These are phyloP conservation scores for Talaromyces proteolyticus DNA, from an alignment of 495 filamentous ascomycete genomes.

Conservation along the genomic window DNA sequence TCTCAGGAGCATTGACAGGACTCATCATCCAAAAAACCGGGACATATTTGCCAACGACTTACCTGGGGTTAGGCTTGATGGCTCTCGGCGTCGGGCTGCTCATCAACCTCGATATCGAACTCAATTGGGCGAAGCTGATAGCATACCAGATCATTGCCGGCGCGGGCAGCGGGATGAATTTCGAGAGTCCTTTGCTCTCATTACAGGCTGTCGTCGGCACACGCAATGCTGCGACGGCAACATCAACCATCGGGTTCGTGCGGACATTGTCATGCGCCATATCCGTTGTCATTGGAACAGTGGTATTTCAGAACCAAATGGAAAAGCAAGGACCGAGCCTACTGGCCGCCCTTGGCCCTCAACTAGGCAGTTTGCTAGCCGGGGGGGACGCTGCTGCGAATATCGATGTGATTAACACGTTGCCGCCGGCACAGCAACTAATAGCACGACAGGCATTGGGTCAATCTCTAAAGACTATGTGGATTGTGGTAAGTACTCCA, in stretches of 20 bases:
- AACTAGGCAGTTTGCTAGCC: constrained; percentile 19
- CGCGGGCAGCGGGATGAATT: constrained; percentile 59
- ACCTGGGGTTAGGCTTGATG: constrained; percentile 50
- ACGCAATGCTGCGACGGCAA: constrained; percentile 30
- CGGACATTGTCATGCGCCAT: constrained; percentile 31
- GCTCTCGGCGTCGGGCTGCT: constrained; percentile 61
- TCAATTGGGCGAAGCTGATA: constrained; percentile 55
- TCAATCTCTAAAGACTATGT: constrained; percentile 57
- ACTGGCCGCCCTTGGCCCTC: constrained; percentile 2
- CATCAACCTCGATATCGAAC: constrained; percentile 44
- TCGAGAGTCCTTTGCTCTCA: constrained; percentile 47
- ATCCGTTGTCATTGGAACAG: constrained; percentile 61
- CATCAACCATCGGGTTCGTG: constrained; percentile 29
- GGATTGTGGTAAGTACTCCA: constrained; percentile 37
- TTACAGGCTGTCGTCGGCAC: constrained; percentile 26
- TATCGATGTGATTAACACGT: constrained; percentile 31
- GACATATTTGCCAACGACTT: constrained; percentile 46
- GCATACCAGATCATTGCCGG: constrained; percentile 43
- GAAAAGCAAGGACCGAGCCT: constrained; percentile 2
- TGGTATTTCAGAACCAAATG: constrained; percentile 50
- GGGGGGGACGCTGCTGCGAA: constrained; percentile 8
- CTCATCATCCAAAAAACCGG: constrained; percentile 47
- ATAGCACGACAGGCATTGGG: constrained; percentile 50
- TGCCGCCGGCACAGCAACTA: constrained; percentile 38
- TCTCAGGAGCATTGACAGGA: constrained; percentile 43